phyloP scores from a whole-genome alignment of 2,329 filamentous ascomycete genomes.

The Dothideomycetes sp. region DNA sequence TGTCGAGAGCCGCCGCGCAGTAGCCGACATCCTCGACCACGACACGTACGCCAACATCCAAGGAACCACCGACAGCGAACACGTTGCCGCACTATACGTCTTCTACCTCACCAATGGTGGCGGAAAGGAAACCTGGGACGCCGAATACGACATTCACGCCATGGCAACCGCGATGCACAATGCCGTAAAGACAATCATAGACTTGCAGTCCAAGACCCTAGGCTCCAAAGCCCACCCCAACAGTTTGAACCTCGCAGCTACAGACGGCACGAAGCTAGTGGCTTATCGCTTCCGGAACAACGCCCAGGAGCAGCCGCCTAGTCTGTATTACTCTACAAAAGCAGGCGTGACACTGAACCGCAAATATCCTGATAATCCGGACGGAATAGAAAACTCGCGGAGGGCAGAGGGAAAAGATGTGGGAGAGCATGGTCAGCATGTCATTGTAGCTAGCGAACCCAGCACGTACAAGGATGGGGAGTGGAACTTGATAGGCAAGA shows the following conservation, averaged over 20 bases:
- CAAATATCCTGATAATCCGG: slow-evolving; percentile 38
- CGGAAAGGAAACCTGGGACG: slow-evolving; percentile 30
- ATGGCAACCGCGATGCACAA: slow-evolving; percentile 35
- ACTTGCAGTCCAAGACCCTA: slow-evolving; percentile 34
- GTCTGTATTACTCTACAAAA: slow-evolving; percentile 36
- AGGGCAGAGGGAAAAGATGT: slow-evolving; percentile 22
- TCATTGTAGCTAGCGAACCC: slow-evolving; percentile 44
- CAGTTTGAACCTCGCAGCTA: slow-evolving; percentile 41
- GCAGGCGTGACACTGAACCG: slow-evolving; percentile 42
- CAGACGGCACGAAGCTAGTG: slow-evolving; percentile 38
- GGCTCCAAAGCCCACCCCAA: slow-evolving; percentile 33
- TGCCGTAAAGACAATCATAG: slow-evolving; percentile 31
- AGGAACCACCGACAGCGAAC: slow-evolving; percentile 43
- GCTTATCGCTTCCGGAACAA: slow-evolving; percentile 44
- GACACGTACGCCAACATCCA: slow-evolving; percentile 38
- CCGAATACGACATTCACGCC: slow-evolving; percentile 27
- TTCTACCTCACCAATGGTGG: slow-evolving; percentile 31
- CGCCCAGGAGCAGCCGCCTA: slow-evolving; percentile 38
- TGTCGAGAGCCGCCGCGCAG: slow-evolving; percentile 32
- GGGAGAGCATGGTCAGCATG: slow-evolving; percentile 36
- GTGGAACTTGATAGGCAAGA: slow-evolving; percentile 40
- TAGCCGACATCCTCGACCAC: slow-evolving; percentile 33
- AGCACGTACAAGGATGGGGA: slow-evolving; percentile 41
- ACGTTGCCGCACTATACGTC: slow-evolving; percentile 39
- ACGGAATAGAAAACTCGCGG: slow-evolving; percentile 26